phyloP scores from a whole-genome alignment of 495 filamentous ascomycete genomes.

The Trichoderma gamsii region DNA sequence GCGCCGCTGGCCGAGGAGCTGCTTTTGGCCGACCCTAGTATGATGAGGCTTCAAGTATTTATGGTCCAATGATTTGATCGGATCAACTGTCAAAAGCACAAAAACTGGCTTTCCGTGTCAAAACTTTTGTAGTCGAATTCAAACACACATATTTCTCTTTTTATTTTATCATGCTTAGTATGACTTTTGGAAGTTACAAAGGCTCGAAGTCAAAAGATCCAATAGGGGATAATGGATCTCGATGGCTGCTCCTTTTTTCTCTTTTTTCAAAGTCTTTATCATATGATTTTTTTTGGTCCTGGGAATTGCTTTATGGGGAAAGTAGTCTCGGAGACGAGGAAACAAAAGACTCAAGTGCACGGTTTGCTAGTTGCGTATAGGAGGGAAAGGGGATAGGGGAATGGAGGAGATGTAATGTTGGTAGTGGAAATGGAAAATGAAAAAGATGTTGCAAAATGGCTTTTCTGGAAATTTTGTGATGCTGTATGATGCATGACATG shows the following conservation, averaged over 20 bases:
- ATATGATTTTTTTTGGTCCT: not conserved
- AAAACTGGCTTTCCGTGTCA: not conserved
- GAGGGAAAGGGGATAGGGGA: not conserved
- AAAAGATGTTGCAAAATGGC: not conserved
- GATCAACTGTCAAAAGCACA: not conserved
- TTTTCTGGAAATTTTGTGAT: not conserved
- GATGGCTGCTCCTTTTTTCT: not conserved
- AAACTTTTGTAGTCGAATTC: not conserved
- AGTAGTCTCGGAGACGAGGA: not conserved
- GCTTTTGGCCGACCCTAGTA: constrained; percentile 17
- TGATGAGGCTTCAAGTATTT: not conserved
- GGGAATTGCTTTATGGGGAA: not conserved
- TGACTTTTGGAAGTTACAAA: not conserved
- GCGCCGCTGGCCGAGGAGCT: constrained; percentile 16
- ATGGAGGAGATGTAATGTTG: not conserved
- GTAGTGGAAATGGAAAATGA: not conserved
- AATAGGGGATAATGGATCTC: not conserved
- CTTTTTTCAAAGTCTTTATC: not conserved
- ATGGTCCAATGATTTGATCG: not conserved
- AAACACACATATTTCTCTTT: not conserved
- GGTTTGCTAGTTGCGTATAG: not conserved
- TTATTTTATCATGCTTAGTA: not conserved
- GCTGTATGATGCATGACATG: not conserved
- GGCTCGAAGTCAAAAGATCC: not conserved
- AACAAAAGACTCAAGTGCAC: not conserved